Percentiles rank a stretch among this genome's conserved stretches.
Conservation (phyloP, 2,329 filamentous ascomycete genomes). For the Ilyonectria robusta region DNA sequence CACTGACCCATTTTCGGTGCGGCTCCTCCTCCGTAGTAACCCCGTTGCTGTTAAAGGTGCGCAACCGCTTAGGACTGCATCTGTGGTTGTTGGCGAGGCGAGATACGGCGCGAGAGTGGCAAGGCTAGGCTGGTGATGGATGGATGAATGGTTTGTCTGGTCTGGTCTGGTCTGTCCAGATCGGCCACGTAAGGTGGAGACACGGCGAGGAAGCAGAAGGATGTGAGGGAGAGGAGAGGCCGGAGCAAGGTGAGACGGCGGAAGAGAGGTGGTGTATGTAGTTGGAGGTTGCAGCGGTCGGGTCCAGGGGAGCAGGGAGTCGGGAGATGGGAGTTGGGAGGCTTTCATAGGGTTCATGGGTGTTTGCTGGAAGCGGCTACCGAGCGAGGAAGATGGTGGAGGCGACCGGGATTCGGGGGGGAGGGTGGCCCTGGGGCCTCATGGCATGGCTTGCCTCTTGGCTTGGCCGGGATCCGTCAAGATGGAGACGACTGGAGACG, state of each 20-base stretch:
- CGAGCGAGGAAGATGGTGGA: conserved; percentile 33
- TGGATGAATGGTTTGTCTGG: no score
- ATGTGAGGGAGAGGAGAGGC: neutral
- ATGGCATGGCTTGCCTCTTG: conserved; percentile 40
- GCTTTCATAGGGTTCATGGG: conserved; percentile 45
- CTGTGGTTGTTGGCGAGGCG: conserved; percentile 7
- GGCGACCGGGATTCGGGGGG: conserved; percentile 37
- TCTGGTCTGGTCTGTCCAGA: conserved; percentile 4
- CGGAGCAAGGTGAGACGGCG: conserved; percentile 4
- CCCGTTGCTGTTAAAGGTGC: conserved; percentile 15
- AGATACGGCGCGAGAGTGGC: neutral
- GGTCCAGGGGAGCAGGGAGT: conserved; percentile 33
- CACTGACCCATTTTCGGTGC: conserved; percentile 62
- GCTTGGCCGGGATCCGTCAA: conserved; percentile 35
- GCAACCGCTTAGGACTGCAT: conserved; percentile 17
- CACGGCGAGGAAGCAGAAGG: neutral
- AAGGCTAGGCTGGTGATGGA: conserved; percentile 9
- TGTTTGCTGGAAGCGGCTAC: conserved; percentile 22
- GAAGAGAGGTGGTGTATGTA: conserved; percentile 20
- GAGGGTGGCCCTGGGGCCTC: conserved; percentile 28
- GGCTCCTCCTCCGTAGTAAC: conserved; percentile 24
- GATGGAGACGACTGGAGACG: conserved; percentile 33
- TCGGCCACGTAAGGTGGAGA: conserved; percentile 17
- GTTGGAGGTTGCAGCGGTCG: conserved; percentile 23
- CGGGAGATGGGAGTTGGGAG: conserved; percentile 33